Percentiles rank a stretch among this genome's conserved stretches.
Evolutionary conservation across 805 yeast genomes (phyloP).

Genomic region (Metschnikowia anglica): DNA sequence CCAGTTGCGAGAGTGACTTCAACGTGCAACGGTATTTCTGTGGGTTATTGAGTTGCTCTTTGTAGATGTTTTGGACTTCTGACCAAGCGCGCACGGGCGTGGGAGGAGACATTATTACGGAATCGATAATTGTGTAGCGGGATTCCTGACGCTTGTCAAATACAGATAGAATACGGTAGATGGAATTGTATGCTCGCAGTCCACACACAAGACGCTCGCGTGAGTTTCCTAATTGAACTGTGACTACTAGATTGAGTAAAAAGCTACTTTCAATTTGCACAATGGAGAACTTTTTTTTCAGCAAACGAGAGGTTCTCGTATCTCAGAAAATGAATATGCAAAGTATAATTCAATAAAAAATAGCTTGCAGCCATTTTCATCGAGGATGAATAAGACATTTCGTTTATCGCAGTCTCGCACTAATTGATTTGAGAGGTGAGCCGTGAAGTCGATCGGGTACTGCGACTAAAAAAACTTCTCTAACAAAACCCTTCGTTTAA

Average conservation of each 20-base stretch:
- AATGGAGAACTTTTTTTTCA: too few species aligned
- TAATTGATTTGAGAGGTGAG: too few species aligned
- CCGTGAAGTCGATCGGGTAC: too few species aligned
- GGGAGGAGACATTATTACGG: constrained; percentile 41
- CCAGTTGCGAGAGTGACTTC: constrained; percentile 39
- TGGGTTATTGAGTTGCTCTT: constrained; percentile 29
- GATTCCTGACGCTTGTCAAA: not conserved
- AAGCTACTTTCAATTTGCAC: too few species aligned
- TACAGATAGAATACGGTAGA: not conserved
- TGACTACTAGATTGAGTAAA: too few species aligned
- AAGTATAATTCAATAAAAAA: too few species aligned
- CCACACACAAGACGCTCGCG: not conserved
- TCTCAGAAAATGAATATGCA: too few species aligned
- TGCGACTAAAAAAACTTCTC: too few species aligned
- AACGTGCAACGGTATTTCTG: constrained; percentile 34
- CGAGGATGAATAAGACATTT: not conserved
- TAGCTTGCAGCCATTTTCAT: too few species aligned
- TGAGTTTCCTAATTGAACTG: not conserved
- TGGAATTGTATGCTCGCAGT: constrained; percentile 1
- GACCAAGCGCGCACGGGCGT: constrained; percentile 37
- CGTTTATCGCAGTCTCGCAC: not conserved
- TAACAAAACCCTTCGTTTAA: too few species aligned
- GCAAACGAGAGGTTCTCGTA: too few species aligned
- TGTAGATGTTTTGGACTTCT: constrained; percentile 30
- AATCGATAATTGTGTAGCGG: not conserved